phyloP scores from a whole-genome alignment of 2,329 filamentous ascomycete genomes.

The Ophiosphaerella herpotricha region DNA sequence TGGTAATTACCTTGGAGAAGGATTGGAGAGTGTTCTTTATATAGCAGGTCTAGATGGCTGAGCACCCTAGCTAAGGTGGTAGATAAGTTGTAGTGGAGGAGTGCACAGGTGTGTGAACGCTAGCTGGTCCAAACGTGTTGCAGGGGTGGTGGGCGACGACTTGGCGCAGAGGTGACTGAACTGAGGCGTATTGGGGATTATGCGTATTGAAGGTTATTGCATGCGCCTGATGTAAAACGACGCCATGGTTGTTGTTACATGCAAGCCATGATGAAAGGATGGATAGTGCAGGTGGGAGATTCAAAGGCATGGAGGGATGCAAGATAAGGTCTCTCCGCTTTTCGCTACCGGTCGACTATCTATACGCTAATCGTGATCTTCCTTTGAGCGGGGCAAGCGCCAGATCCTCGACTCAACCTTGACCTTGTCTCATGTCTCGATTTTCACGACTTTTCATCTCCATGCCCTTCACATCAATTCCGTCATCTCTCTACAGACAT shows the following conservation, averaged over 20 bases:
- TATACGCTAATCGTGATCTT: slow-evolving; percentile 10
- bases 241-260: slow-evolving; percentile 3
- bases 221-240: not conserved
- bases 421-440: not conserved
- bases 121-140: slow-evolving; percentile 3
- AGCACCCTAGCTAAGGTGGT: slow-evolving; percentile 7
- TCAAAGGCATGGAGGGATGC: slow-evolving; percentile 2
- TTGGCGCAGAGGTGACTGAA: slow-evolving; percentile 8
- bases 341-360: not conserved
- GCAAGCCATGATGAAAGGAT: not conserved
- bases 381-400: slow-evolving; percentile 8
- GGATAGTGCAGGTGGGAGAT: not conserved
- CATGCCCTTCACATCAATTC: not conserved
- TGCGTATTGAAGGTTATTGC: not conserved
- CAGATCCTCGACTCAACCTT: not conserved
- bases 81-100: not conserved
- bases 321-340: slow-evolving; percentile 15
- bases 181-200: not conserved
- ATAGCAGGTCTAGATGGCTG: slow-evolving; percentile 1
- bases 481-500: not conserved
- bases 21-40: slow-evolving; percentile 5
- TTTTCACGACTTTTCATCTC: not conserved
- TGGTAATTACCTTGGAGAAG: not conserved
- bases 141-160: slow-evolving; percentile 11
- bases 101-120: slow-evolving; percentile 9